Evolutionary conservation across 495 filamentous ascomycete species (phyloP).

Genomic region (Daldinia caldariorum): DNA sequence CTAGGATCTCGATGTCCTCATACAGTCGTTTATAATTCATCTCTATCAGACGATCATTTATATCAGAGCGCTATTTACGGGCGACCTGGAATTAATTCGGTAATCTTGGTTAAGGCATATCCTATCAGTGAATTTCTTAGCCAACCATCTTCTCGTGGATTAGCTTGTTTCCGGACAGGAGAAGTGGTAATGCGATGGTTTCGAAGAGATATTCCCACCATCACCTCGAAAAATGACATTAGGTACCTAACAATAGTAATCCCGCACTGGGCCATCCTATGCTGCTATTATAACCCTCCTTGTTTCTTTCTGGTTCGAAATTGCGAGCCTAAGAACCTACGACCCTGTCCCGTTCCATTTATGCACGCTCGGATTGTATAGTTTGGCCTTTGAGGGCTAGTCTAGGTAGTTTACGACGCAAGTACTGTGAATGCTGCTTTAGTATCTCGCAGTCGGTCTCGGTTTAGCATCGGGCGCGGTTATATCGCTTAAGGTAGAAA

Average conservation of each 20-base stretch:
- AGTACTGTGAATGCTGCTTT: constrained; percentile 18
- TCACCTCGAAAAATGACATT: constrained; percentile 12
- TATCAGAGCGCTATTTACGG: neutral
- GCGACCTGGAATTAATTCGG: neutral
- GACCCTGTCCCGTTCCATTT: neutral
- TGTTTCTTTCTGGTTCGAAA: constrained; percentile 9
- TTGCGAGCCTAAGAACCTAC: constrained; percentile 12
- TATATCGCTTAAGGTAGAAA: constrained; percentile 25
- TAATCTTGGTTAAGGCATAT: constrained; percentile 1
- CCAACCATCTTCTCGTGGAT: neutral
- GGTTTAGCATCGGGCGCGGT: constrained; percentile 15
- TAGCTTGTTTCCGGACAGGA: constrained; percentile 6
- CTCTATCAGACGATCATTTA: neutral
- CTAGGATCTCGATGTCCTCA: neutral
- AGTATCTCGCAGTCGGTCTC: constrained; percentile 3
- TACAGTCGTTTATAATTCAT: neutral
- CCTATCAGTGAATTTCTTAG: neutral
- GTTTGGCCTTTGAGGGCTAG: constrained; percentile 8
- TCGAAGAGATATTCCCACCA: constrained; percentile 10
- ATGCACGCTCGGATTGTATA: constrained; percentile 23
- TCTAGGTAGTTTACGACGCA: neutral
- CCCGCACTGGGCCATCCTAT: neutral
- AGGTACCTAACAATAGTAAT: neutral
- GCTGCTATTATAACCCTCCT: neutral
- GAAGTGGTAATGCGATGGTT: constrained; percentile 6